Conservation (phyloP, 73 alveolate species). For the Paramecium octaurelia region DNA sequence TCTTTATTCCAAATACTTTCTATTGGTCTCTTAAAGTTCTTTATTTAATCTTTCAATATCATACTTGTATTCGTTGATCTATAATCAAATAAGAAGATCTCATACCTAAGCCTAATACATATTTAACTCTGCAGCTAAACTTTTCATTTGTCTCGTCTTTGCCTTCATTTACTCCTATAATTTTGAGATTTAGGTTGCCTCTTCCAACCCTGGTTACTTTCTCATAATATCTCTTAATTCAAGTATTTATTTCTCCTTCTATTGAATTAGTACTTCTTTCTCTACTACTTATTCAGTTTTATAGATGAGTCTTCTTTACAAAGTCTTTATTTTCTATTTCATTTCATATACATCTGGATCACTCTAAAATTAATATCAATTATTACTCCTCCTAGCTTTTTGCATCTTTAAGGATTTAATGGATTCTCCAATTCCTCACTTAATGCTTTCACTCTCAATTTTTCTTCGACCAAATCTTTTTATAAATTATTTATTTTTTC, state of each 20-base stretch:
- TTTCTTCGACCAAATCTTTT: conserved; percentile 82
- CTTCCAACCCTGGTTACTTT: conserved; percentile 94
- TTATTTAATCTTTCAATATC: conserved; percentile 93
- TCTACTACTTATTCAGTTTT: conserved; percentile 95
- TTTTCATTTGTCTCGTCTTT: conserved; percentile 91
- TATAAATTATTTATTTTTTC: conserved; percentile 74
- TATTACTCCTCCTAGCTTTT: conserved; percentile 87
- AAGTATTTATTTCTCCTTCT: conserved; percentile 84
- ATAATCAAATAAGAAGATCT: neutral
- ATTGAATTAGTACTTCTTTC: conserved; percentile 90
- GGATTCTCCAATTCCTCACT: conserved; percentile 95
- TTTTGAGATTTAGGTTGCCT: conserved; percentile 82
- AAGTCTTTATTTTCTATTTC: conserved; percentile 84
- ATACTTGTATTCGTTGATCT: conserved; percentile 86
- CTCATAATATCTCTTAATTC: conserved; percentile 88
- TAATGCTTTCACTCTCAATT: conserved; percentile 96
- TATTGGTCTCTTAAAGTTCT: conserved; percentile 90
- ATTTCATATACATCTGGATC: conserved; percentile 95
- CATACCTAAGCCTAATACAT: conserved; percentile 92
- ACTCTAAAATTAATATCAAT: neutral
- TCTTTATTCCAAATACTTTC: conserved; percentile 87
- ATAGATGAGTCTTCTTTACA: conserved; percentile 85
- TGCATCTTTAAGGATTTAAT: conserved; percentile 87
- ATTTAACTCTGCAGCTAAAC: conserved; percentile 92
- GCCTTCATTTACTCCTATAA: conserved; percentile 86